A percentile compares a stretch with the other conserved stretches of the same genome.
These are phyloP conservation scores for Coemansia sp. DNA, from an alignment of 192 early-diverging fungal genomes.

Conservation along the genomic window DNA sequence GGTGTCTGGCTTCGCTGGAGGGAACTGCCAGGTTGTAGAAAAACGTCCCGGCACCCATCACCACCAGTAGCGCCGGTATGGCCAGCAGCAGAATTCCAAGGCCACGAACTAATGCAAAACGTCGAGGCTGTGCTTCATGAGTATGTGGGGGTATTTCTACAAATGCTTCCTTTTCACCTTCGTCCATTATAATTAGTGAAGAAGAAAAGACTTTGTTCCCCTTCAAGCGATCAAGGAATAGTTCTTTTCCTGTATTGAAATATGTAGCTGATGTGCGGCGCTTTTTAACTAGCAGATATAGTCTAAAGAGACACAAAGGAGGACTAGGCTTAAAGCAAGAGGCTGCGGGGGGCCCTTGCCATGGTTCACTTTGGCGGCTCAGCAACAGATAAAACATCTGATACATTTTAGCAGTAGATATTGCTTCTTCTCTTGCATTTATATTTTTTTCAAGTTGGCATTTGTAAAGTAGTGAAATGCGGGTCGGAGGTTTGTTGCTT, in stretches of 20 bases:
- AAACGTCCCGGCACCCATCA: constrained; percentile 19
- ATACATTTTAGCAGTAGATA: not conserved
- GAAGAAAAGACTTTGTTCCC: too few relatives aligned
- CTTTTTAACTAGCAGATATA: too few relatives aligned
- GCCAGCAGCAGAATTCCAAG: constrained; percentile 26
- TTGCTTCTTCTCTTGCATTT: not conserved
- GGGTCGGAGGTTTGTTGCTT: constrained; percentile 2
- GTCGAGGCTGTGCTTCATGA: not conserved
- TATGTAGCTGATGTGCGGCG: too few relatives aligned
- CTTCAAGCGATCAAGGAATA: too few relatives aligned
- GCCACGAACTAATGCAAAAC: constrained; percentile 11
- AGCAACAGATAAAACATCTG: too few relatives aligned
- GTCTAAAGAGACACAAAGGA: too few relatives aligned
- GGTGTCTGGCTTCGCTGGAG: not conserved
- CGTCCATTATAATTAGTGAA: not conserved
- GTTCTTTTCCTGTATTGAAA: too few relatives aligned
- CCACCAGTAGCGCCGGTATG: constrained; percentile 19
- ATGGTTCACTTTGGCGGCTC: too few relatives aligned
- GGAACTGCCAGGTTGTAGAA: constrained; percentile 25
- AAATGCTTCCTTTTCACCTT: constrained; percentile 4
- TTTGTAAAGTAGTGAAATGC: constrained; percentile 13
- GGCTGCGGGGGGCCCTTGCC: too few relatives aligned
- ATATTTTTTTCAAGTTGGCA: constrained; percentile 1
- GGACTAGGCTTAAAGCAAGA: too few relatives aligned
- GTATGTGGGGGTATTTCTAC: not conserved